phyloP scores from a whole-genome alignment of 257 asterid species.

The Euphrasia confusa region DNA sequence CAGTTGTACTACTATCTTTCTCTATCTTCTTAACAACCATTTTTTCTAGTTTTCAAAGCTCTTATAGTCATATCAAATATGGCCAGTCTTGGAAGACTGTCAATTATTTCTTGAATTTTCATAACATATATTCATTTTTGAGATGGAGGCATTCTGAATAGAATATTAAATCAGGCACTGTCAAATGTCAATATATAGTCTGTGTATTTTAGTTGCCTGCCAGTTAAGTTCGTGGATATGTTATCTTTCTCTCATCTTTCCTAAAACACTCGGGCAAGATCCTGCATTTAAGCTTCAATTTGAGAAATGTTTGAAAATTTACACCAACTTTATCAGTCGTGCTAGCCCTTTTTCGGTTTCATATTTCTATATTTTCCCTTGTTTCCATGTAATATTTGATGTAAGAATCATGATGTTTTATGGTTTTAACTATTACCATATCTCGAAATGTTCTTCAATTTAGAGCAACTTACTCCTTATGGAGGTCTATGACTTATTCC shows the following conservation, averaged over 20 bases:
- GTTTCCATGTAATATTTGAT: no score
- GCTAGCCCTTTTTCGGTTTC: not conserved
- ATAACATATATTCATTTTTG: no score
- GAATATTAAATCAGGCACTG: not conserved
- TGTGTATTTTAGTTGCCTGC: constrained; percentile 6
- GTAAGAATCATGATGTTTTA: no score
- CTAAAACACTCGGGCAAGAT: constrained; percentile 8
- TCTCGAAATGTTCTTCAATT: constrained; percentile 4
- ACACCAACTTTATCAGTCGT: not conserved
- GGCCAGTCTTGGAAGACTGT: no score
- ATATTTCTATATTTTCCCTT: not conserved
- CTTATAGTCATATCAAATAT: no score
- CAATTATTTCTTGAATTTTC: no score
- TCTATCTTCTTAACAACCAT: no score
- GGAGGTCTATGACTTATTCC: constrained; percentile 16
- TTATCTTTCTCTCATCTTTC: constrained; percentile 19
- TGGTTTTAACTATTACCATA: no score
- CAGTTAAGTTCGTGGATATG: constrained; percentile 17
- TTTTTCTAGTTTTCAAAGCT: no score
- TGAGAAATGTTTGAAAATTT: constrained; percentile 9
- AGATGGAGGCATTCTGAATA: not conserved
- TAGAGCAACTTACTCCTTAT: constrained; percentile 19
- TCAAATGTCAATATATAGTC: not conserved
- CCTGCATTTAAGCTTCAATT: constrained; percentile 1
- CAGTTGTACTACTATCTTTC: no score